Evolutionary conservation across 306 rosid species (phyloP).

Genomic region (Purshia tridentata): DNA sequence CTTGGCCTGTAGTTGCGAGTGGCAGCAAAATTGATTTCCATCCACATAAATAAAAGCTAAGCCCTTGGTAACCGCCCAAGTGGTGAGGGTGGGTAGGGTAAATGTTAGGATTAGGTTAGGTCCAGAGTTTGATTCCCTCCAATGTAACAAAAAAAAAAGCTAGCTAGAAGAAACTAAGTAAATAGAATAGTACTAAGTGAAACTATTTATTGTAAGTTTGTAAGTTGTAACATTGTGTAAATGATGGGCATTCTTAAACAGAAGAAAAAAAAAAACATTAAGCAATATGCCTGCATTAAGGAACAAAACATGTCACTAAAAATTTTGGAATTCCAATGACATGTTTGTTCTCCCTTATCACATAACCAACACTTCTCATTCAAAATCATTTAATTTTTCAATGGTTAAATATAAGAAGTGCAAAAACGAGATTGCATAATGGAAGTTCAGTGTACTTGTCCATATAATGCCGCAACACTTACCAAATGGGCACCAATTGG

Average conservation of each 20-base stretch:
- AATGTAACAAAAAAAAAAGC: background rate
- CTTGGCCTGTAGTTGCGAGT: background rate
- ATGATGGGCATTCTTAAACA: background rate
- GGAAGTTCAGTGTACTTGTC: background rate
- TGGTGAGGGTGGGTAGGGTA: too few relatives aligned
- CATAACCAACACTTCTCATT: background rate
- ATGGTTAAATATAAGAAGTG: background rate
- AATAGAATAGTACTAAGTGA: background rate
- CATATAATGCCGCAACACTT: conserved; percentile 18
- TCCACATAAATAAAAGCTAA: background rate
- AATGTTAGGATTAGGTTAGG: too few relatives aligned
- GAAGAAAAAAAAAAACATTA: background rate
- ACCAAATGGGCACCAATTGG: conserved; percentile 93
- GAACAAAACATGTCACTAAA: background rate
- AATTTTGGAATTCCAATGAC: background rate
- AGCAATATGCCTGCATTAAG: background rate
- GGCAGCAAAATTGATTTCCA: background rate
- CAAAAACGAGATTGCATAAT: background rate
- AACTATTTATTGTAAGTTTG: too few relatives aligned
- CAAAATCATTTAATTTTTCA: background rate
- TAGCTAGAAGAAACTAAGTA: background rate
- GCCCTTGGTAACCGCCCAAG: too few relatives aligned
- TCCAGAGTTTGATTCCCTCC: too few relatives aligned
- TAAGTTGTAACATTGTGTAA: background rate
- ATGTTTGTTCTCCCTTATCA: background rate